These are phyloP conservation scores for Sarocladiaceae sp. DNA, from an alignment of 2,329 filamentous ascomycete genomes.

Conservation along the genomic window DNA sequence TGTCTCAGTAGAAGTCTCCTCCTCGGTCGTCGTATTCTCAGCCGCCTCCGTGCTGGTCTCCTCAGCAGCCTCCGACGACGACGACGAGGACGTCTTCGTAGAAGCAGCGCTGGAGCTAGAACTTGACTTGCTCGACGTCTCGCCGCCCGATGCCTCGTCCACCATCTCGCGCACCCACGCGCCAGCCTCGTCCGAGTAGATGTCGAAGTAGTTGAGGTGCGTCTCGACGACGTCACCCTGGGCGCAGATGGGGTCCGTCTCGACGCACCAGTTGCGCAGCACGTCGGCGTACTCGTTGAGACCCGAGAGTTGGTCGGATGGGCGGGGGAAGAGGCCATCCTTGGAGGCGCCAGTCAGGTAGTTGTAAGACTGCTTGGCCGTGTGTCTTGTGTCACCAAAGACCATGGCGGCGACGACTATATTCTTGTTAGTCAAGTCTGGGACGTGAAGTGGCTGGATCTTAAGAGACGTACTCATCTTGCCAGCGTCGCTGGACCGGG, in stretches of 20 bases:
- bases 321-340: constrained; percentile 19
- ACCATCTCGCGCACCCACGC: constrained; percentile 10
- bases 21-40: no score
- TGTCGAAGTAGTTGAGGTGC: constrained; percentile 15
- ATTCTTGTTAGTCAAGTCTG: neutral
- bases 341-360: constrained; percentile 18
- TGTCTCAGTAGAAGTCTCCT: no score
- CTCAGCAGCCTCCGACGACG: no score
- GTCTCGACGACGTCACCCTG: constrained; percentile 15
- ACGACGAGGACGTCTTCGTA: neutral
- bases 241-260: constrained; percentile 31
- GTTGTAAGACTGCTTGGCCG: constrained; percentile 26
- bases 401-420: constrained; percentile 24
- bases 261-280: constrained; percentile 26
- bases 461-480: constrained; percentile 28
- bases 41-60: no score
- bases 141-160: neutral
- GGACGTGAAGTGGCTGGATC: no score
- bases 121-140: no score
- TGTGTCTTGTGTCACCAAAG: constrained; percentile 26
- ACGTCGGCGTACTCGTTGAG: constrained; percentile 19
- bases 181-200: constrained; percentile 11
- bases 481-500: constrained; percentile 20
- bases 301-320: constrained; percentile 18
- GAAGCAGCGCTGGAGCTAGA: neutral